These are phyloP conservation scores for Harringtonia aguacate DNA, from an alignment of 2,329 filamentous ascomycete species.

Conservation along the genomic window DNA sequence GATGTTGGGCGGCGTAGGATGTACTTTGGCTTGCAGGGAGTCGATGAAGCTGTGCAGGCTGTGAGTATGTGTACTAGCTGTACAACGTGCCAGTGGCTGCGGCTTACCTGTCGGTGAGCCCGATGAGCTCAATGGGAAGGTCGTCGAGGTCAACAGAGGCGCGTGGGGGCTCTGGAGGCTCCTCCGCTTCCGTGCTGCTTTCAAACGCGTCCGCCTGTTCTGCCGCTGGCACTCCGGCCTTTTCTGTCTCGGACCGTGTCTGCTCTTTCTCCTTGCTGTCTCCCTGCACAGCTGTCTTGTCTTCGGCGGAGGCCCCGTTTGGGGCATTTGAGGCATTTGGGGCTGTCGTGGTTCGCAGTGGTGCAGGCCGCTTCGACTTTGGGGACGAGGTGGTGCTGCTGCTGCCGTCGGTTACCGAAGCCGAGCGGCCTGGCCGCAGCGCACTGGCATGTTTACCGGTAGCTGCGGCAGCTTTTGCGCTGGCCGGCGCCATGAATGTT, in stretches of 20 bases:
- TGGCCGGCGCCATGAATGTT: constrained; percentile 18
- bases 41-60: constrained; percentile 72
- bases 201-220: constrained; percentile 38
- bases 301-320: background rate
- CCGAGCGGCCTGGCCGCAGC: constrained; percentile 18
- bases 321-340: no score
- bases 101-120: constrained; percentile 70
- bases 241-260: constrained; percentile 12
- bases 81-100: background rate
- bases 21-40: constrained; percentile 75
- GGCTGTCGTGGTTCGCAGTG: background rate
- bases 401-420: no score
- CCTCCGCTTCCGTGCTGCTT: constrained; percentile 31
- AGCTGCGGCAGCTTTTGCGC: constrained; percentile 13
- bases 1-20: constrained; percentile 72
- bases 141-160: constrained; percentile 69
- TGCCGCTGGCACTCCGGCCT: constrained; percentile 6
- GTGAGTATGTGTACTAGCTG: no score
- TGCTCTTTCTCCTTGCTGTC: background rate
- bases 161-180: constrained; percentile 34
- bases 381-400: constrained; percentile 11
- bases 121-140: constrained; percentile 86
- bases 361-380: background rate
- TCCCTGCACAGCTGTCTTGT: background rate
- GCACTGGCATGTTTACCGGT: constrained; percentile 15